phyloP scores from a whole-genome alignment of 139 green algal genomes.

The Microglena sp. region DNA sequence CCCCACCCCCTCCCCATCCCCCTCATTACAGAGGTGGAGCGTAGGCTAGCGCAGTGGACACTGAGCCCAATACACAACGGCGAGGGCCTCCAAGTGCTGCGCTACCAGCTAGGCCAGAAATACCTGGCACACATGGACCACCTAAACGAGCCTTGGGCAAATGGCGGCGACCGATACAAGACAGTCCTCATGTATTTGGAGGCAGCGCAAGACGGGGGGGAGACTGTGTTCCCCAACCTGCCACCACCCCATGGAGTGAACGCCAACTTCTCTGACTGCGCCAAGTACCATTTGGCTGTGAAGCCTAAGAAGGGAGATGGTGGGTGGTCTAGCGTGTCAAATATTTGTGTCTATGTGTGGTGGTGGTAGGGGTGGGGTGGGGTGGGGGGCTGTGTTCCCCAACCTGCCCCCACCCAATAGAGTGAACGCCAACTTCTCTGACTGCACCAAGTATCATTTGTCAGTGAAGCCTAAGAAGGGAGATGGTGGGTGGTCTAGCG shows the following conservation, averaged over 20 bases:
- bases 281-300: constrained; percentile 42
- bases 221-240: constrained; percentile 65
- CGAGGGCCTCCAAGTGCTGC: constrained; percentile 74
- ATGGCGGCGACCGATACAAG: constrained; percentile 61
- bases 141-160: no score
- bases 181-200: constrained; percentile 73
- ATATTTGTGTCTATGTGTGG: no score
- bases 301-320: constrained; percentile 29
- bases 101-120: constrained; percentile 37
- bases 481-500: no score
- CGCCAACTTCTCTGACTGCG: constrained; percentile 44
- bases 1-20: no score
- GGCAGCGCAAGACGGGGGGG: constrained; percentile 64
- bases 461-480: constrained; percentile 38
- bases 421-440: constrained; percentile 35
- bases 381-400: no score
- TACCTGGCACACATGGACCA: constrained; percentile 29
- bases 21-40: no score
- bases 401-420: constrained; percentile 45
- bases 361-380: no score
- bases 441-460: constrained; percentile 43
- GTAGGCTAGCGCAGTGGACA: constrained; percentile 37
- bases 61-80: constrained; percentile 34
- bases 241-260: constrained; percentile 35
- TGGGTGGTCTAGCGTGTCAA: no score